Base-by-base conservation (phyloP, 78 protist genomes). In the Cyanophora paradoxa region DNA sequence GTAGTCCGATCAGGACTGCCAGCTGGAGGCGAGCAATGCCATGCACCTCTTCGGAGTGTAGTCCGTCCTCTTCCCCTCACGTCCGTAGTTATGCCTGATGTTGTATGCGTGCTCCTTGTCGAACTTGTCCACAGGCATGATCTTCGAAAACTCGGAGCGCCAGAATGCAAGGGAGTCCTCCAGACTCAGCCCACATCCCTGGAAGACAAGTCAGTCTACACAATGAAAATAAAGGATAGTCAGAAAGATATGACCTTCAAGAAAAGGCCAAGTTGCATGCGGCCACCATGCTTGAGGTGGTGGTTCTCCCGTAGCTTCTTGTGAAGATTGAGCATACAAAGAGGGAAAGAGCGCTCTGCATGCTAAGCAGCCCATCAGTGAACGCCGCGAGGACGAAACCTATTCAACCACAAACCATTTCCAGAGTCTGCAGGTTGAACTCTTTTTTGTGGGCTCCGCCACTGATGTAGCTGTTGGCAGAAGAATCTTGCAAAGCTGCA, bases 61-160 rank as follows among this genome's bases (percentile, higher is more conserved):
- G 36, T 82, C 64, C 17, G 59, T 40, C 31, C 88, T 76, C 77
- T 86, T 86, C 46, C 92, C 96, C 39, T 92, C 96, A 31, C 72
- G 69, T 37, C 96, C 96, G 31, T 92, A 92, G 77, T 74, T 88
- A 76, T 92, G 91, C 4, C 96, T 82, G 28, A 92, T 42, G 54
- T 44, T 77, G 78, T 92, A 92, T 2, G 77, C 78, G 44, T 92
- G 85, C 33, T 74, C 80, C 71, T 84, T 78, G 41, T 88, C 84
- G 65, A 88, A 92, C 66, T 87, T 86, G 34, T 83, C 78, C 34
- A n/a, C 54, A 3, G 84, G 14, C 77, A 87, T 81, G 7, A 28
- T 36, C 72, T 76, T 59, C 6, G 88, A 56, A 56, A 92, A 87
- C 19, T 86, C 77, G 2, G 28, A 0, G 41, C 82, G 77, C 93